Conservation (phyloP, 352 stramenopile species). For the Phytophthora europaea region DNA sequence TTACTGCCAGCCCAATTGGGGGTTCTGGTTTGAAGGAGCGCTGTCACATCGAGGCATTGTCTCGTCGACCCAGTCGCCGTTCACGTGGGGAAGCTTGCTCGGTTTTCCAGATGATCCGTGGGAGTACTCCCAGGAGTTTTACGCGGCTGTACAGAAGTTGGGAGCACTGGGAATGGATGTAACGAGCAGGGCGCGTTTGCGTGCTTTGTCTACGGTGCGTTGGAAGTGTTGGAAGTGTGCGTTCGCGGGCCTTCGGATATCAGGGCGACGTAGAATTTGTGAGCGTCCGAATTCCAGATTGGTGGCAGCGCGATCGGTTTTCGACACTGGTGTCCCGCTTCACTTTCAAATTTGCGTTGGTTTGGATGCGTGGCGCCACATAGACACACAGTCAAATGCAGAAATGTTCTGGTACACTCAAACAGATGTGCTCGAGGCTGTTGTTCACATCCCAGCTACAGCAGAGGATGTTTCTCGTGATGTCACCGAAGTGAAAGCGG, state of each 20-base stretch:
- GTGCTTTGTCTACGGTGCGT: neutral
- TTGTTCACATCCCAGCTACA: neutral
- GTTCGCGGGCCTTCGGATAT: neutral
- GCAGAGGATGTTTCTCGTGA: neutral
- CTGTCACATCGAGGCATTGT: neutral
- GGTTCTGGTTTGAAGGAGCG: neutral
- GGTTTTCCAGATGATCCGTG: neutral
- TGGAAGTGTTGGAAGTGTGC: neutral
- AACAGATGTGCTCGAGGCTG: neutral
- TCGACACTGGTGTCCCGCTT: neutral
- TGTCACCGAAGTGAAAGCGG: neutral
- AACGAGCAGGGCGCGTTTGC: neutral
- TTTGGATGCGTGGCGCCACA: neutral
- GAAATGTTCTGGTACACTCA: neutral
- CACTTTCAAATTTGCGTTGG: neutral
- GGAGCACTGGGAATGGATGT: neutral
- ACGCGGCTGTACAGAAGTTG: neutral
- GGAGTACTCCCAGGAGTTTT: neutral
- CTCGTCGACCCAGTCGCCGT: neutral
- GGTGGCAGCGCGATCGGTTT: neutral
- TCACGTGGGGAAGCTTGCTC: neutral
- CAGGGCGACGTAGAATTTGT: neutral
- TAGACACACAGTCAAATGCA: neutral
- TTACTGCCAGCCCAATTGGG: neutral
- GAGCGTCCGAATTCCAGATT: neutral